Evolutionary conservation across 1,139 yeast genomes (phyloP).

Genomic region (Hansenula sp.): DNA sequence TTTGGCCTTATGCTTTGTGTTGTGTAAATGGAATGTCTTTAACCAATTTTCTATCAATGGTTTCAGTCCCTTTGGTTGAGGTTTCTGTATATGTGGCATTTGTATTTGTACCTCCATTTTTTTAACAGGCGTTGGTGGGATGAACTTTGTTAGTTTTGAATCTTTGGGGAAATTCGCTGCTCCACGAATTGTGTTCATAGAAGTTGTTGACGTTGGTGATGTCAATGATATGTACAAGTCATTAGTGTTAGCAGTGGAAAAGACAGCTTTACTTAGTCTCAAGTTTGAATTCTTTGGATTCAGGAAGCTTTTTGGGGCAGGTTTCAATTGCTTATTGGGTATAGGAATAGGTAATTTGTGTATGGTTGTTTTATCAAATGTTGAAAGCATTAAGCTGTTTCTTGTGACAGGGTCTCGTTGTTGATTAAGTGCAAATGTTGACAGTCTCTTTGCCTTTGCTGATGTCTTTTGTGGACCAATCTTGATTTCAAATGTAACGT

Average conservation of each 20-base stretch:
- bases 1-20: conserved; percentile 4
- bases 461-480: conserved; percentile 30
- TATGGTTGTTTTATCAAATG: conserved; percentile 16
- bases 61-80: conserved; percentile 16
- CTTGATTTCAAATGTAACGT: conserved; percentile 11
- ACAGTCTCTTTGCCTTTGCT: conserved; percentile 15
- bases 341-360: conserved; percentile 21
- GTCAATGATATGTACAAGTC: conserved; percentile 16
- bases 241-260: not conserved
- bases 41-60: conserved; percentile 21
- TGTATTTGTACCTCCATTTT: conserved; percentile 42
- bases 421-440: conserved; percentile 17
- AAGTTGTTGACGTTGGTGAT: conserved; percentile 17
- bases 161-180: conserved; percentile 28
- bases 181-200: conserved; percentile 27
- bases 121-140: conserved; percentile 68
- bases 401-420: conserved; percentile 20
- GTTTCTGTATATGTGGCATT: conserved; percentile 11
- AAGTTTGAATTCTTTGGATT: conserved; percentile 21
- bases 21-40: conserved; percentile 16
- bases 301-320: conserved; percentile 15
- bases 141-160: conserved; percentile 39
- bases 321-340: conserved; percentile 5
- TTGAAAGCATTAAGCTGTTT: conserved; percentile 20
- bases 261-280: conserved; percentile 9